These are phyloP conservation scores for Melaleuca alternifolia DNA, from an alignment of 345 rosid genomes.

Conservation along the genomic window DNA sequence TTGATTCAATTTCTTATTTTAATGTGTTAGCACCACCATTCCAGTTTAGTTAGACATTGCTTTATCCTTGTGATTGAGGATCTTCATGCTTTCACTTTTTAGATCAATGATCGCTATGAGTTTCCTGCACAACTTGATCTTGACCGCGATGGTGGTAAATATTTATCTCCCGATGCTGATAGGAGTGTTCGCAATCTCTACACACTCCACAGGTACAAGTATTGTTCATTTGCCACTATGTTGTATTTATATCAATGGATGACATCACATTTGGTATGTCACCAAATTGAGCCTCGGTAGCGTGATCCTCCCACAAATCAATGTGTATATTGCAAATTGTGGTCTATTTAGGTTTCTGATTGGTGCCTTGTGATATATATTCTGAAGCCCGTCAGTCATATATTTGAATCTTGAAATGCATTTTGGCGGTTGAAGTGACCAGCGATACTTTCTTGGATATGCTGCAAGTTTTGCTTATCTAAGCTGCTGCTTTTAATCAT, in stretches of 20 bases:
- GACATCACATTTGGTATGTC: neutral
- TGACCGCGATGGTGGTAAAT: conserved; percentile 74
- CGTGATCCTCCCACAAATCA: neutral
- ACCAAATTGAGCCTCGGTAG: neutral
- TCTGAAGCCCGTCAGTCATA: neutral
- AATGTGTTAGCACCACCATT: neutral
- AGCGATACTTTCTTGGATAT: neutral
- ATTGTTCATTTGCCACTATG: neutral
- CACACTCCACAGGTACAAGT: conserved; percentile 40
- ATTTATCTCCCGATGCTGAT: conserved; percentile 86
- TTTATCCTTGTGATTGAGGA: neutral
- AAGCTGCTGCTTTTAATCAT: neutral
- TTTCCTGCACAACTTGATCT: conserved; percentile 97
- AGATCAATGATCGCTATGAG: conserved; percentile 97
- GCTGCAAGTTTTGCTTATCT: neutral
- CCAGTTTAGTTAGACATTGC: neutral
- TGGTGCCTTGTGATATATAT: neutral
- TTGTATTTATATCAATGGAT: neutral
- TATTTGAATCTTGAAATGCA: neutral
- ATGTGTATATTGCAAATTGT: neutral
- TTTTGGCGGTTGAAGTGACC: neutral
- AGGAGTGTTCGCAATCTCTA: conserved; percentile 88
- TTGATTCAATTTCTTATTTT: neutral
- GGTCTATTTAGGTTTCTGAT: neutral
- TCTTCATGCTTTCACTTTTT: conserved; percentile 8